Base-by-base conservation (phyloP, 768 basidiomycete species). In the Tubosaeta sp. region DNA sequence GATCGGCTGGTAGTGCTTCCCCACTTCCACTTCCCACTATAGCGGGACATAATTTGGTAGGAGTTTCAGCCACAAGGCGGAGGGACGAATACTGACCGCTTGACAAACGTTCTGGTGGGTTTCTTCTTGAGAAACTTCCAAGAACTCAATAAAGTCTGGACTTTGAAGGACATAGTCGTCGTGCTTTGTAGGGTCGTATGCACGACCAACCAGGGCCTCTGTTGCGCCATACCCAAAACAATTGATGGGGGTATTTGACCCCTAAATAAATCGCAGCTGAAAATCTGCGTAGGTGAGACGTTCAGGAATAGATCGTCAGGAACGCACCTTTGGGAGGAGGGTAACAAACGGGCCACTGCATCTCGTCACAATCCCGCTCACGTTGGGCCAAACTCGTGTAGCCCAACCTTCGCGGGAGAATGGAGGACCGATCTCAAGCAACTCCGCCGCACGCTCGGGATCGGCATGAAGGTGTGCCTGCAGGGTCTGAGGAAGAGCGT, bases 341-440 rank as follows among this genome's bases (percentile, higher is more conserved):
- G 49, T 58, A 1, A 43, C 47, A 39, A 62, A 62, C 29, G 43
- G 33, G 11, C 62, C 60, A 33, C 60, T 55, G 10, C 52, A 57
- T 50, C 54, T 46, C 31, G 49, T 49, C n/a, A n/a, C 8, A 5
- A 64, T 6, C 2, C 12, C 16, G 7, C n/a, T 38, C 3, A 19
- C 51, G 0, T 58, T 44, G 16, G 63, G 64, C 63, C 63, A 62
- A 34, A 65, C 48, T 2, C 53, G 56, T 5, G 49, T 8, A 3
- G 48, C 42, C 63, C 64, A 65, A 29, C 60, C 63, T 25, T 53
- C 54, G 12, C 11, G 44, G 13, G 53, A 52, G 16, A 35, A 49
- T 11, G 62, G 56, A 5, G 58, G 41, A 0, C 60, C 63, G 3
- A 65, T 62, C n/a, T n/a, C n/a, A n/a, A n/a, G n/a, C n/a, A n/a